Conservation (phyloP, 2,329 filamentous ascomycete genomes). For the Ceratocystiopsis sp. region DNA sequence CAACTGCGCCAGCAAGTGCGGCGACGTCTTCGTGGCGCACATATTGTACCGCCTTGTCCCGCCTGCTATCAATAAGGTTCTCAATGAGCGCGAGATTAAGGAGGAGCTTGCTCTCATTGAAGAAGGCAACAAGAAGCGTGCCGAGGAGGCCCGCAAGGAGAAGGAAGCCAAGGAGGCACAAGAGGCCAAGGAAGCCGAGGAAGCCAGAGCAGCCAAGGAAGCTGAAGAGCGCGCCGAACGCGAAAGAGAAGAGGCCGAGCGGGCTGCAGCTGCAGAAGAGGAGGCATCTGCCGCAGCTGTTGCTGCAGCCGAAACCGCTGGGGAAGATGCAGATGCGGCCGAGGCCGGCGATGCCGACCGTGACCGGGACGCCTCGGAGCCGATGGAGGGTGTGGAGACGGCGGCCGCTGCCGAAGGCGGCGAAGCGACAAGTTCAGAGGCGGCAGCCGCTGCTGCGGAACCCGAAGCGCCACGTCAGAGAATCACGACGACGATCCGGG, state of each 20-base stretch:
- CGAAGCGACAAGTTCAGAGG: background rate
- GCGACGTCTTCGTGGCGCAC: conserved; percentile 43
- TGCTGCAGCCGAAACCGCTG: conserved; percentile 22
- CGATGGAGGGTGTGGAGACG: conserved; percentile 35
- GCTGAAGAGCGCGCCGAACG: conserved; percentile 50
- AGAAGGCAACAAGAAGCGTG: conserved; percentile 14
- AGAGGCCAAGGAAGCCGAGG: conserved; percentile 20
- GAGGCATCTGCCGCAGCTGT: conserved; percentile 30
- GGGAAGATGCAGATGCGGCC: conserved; percentile 16
- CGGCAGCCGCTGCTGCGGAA: background rate
- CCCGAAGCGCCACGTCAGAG: conserved; percentile 21
- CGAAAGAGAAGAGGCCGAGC: conserved; percentile 50
- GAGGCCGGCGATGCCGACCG: conserved; percentile 2
- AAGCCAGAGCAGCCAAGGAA: conserved; percentile 43
- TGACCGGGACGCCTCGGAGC: conserved; percentile 21
- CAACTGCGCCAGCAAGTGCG: conserved; percentile 49
- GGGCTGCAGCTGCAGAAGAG: conserved; percentile 53
- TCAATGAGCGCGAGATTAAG: conserved; percentile 44
- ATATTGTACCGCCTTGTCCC: conserved; percentile 64
- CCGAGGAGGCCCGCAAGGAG: conserved; percentile 37
- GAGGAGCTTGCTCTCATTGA: conserved; percentile 23
- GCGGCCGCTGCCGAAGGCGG: background rate
- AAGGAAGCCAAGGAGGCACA: conserved; percentile 48
- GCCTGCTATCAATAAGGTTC: conserved; percentile 67
- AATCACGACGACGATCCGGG: conserved; percentile 68